Base-by-base conservation (phyloP, 2,329 filamentous ascomycete genomes). In the Calonectria pseudoreteaudii region DNA sequence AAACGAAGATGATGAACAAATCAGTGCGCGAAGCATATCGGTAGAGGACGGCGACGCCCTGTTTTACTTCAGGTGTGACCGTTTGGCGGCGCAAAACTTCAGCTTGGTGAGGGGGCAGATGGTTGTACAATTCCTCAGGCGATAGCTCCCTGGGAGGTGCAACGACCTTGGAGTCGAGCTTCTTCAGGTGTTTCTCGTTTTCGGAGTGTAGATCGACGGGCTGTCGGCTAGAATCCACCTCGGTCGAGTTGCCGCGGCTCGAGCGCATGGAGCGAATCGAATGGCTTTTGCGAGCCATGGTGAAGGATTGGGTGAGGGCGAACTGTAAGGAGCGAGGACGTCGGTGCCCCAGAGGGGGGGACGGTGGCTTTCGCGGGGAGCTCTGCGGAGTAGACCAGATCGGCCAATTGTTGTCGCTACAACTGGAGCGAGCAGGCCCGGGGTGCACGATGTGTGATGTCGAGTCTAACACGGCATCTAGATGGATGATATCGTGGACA, bases 21-120 rank as follows among this genome's bases (percentile, higher is more conserved):
- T 96, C 94, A 76, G 88, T 89, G 64, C 85, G 88, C 1, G 92
- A 92, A 4, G 94, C 90, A 86, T 95, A 96, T 75, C 94, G 91
- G 82, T 91, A 95, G 26, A 95, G 86, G 0, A 90, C 90, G 74
- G 88, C 87, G 75, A 93, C 89, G n/a, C 90, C 92, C 41, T 94
- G 88, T 78, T 91, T 91, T 71, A 92, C 87, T 14, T 90, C 86
- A 38, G 92, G 92, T 0, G 91, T 91, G 65, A 92, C 86, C 75
- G 95, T 88, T 84, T 97, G 94, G 72, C 86, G 88, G 82, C 89
- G 92, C 74, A 97, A 85, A 68, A 96, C 90, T 26, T 89, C 87
- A 68, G 90, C 92, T 84, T 96, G 93, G 72, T 93, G 82, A 11
- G 89, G 84, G 2, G 93, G 90, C 4, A 96, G 87, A 81, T 94